Base-by-base conservation (phyloP, 2,329 filamentous ascomycete genomes). In the Alternaria gaisen region DNA sequence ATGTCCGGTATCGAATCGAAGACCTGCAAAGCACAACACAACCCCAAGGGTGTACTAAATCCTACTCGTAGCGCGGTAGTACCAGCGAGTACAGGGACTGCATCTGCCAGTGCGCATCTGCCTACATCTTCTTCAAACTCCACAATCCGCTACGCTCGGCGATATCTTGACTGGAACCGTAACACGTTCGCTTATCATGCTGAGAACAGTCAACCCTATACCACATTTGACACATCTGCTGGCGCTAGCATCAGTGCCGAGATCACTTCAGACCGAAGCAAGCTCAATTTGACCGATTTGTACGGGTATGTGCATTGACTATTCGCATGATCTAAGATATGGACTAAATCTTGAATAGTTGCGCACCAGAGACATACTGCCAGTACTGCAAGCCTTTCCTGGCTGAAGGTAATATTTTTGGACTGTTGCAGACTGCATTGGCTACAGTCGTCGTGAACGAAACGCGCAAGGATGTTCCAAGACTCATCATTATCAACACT, bases 111-210 rank as follows among this genome's bases (percentile, higher is more conserved):
- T 63, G 64, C 77, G 10, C 79, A 75, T 1, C 75, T 82, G 7
- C 71, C 74, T 0, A 70, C 61, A 1, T 77, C 76, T n/a, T 73
- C 67, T 9, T 72, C 68, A 11, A 65, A 70, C 1, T 76, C 76
- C n/a, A 58, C 78, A 38, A 41, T 76, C n/a, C 63, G 66, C 76
- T 89, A 86, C 69, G 84, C 85, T 4, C 84, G 88, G 8, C 83
- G 88, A 24, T 91, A 90, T 69, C 81, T 91, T 10, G 89, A 91
- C 77, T 91, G 87, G 85, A 91, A 90, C 73, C 83, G 87, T 5
- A 79, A 83, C n/a, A 88, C 87, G 0, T 90, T 91, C 67, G 82
- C 85, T 59, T 90, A 87, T 70, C 88, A 91, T 71, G 83, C 87
- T 3, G 75, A 80, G n/a, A 82, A 81, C 41, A 83, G 82, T 46